Evolutionary conservation across 2,329 filamentous ascomycete species (phyloP), one percentile per base, ranked within the genome.

Genomic region (Colletotrichum sp.): DNA sequence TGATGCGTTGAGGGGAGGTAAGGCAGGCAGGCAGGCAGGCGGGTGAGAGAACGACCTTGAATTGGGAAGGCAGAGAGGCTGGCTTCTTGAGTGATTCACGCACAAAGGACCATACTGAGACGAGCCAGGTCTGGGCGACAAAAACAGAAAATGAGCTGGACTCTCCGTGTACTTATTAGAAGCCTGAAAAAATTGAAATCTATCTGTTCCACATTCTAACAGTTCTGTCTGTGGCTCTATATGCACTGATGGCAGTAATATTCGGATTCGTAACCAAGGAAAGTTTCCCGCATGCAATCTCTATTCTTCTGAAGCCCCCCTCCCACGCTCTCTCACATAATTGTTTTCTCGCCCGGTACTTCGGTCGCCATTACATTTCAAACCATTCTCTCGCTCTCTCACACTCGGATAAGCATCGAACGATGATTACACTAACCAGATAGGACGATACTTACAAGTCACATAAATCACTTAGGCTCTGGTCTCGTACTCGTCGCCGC

Each of bases 401-500:
- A 34, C 30, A 16, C n/a, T n/a, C 59, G 6, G n/a, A 21, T 8
- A 52, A 12, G 44, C 44, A 21, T 52, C 59, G n/a, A 34, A 34
- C 32, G 28, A 52, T 24, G 52, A 6, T 24, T 62, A 49, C 6
- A 62, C 67, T 32, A 49, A 69, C 67, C 67, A 69, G 12, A 49
- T 55, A 34, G 67, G 16, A 44, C 52, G 52, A 62, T 28, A 26
- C 21, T n/a, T 49, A 52, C 32, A 26, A 52, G 55, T 15, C 32
- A 44, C 49, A 60, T 52, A 52, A 21, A 52, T 60, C 64, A 32
- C 39, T 64, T 66, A 68, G 65, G 44, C 75, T 18, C 55, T 77
- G 81, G 88, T 84, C 81, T 90, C 89, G 78, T 87, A 86, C 80
- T 90, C 89, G 49, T 83, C 86, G 13, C 84, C 80, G 18, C 78